These are phyloP conservation scores for Tetrahymena elliotti DNA, from an alignment of 73 alveolate species.

Conservation along the genomic window DNA sequence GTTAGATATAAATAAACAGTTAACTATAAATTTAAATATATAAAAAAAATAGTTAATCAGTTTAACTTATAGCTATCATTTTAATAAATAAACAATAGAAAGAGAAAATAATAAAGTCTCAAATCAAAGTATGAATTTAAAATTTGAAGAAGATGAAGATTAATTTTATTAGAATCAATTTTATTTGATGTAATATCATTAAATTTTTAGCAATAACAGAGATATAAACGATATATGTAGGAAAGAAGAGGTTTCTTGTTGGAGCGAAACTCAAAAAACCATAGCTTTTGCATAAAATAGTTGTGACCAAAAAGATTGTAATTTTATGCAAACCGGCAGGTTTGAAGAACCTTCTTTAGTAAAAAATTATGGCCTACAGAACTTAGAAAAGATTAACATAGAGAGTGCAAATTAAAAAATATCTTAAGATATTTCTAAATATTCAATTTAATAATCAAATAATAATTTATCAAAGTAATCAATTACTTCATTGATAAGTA, in stretches of 20 bases:
- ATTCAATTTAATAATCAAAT: too few species aligned
- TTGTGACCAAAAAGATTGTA: neutral
- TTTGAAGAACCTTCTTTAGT: neutral
- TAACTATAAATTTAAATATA: too few species aligned
- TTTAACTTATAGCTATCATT: too few species aligned
- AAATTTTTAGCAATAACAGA: neutral
- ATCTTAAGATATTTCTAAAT: neutral
- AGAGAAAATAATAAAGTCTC: too few species aligned
- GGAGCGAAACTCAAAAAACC: neutral
- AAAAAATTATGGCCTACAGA: neutral
- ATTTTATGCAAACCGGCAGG: neutral
- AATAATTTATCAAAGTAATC: neutral
- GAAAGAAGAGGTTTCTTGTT: neutral
- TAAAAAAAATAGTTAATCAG: too few species aligned
- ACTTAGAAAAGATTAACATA: neutral
- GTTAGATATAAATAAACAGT: too few species aligned
- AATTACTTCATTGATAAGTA: neutral
- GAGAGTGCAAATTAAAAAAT: neutral
- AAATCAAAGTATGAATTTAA: too few species aligned
- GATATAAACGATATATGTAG: neutral
- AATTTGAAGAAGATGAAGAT: neutral
- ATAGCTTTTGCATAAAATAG: neutral
- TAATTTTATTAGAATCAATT: too few species aligned
- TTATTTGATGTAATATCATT: neutral
- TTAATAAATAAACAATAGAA: too few species aligned